Base-by-base conservation (phyloP, 805 yeast genomes). In the Zygotorulaspora florentina region DNA sequence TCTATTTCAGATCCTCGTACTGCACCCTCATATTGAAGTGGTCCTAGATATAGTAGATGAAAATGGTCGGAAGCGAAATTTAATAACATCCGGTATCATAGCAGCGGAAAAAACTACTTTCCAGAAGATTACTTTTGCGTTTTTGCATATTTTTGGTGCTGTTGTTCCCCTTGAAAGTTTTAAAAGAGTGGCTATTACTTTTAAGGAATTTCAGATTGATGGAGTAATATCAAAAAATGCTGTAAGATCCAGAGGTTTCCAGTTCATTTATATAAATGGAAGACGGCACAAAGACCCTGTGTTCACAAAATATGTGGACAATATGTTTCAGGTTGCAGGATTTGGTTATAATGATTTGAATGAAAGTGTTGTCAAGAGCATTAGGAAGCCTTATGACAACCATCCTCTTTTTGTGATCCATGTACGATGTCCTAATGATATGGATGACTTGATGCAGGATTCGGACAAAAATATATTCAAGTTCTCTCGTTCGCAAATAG, bases 241-340 rank as follows among this genome's bases (percentile, higher is more conserved):
- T 1, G 48, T 62, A 1, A 67, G 66, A 43, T 56, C 72, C 0
- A 70, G 63, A 35, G 48, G 54, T 1, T 65, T 68, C 45, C 85
- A 80, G 52, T 72, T 67, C 41, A 52, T 79, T 1, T 74, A 68
- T 42, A 51, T 76, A 17, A 78, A 81, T 56, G 69, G 69, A 2
- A 62, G 74, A 18, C 61, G 54, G 9, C 54, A 70, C 13, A 8
- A 34, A 0, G 63, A 66, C 42, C 36, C 43, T 7, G 20, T 34
- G 2, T 40, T 62, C 11, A 37, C 50, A 1, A 56, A 48, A 36
- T 18, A 23, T 26, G 52, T 42, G 28, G 63, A 34, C 57, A 54
- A 8, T 55, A 58, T 60, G 51, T 61, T 43, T 42, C 53, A 53
- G 25, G 17, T 40, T 6, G 46, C 54, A 5, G 45, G 49, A 1